Percentiles rank a stretch among this genome's conserved stretches.
Conservation (phyloP, 305 asterid species). For the Fraxinus angustifolia region DNA sequence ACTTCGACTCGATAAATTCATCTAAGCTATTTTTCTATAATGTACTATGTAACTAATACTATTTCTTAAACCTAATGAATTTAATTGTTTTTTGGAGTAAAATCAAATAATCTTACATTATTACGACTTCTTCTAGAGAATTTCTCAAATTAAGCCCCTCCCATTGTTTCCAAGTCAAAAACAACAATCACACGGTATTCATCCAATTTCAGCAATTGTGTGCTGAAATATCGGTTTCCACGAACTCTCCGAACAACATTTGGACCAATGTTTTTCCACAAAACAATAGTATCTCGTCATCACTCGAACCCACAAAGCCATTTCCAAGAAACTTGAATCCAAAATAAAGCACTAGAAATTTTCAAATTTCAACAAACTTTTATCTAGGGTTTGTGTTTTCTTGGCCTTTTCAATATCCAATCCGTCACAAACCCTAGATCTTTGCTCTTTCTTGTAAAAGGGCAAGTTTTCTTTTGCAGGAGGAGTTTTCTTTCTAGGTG, state of each 20-base stretch:
- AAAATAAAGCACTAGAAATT: neutral
- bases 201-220: conserved; percentile 2
- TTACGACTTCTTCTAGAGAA: neutral
- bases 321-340: neutral
- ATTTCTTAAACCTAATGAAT: neutral
- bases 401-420: neutral
- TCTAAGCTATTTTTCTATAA: too few species aligned
- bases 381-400: neutral
- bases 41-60: too few species aligned
- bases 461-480: conserved; percentile 22
- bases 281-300: neutral
- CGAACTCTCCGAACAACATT: neutral
- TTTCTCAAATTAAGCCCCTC: neutral
- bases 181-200: conserved; percentile 4
- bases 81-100: neutral
- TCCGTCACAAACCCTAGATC: conserved; percentile 3
- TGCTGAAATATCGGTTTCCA: conserved; percentile 15
- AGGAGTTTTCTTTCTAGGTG: neutral
- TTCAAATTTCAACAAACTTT: neutral
- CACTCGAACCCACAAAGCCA: neutral
- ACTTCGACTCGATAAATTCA: too few species aligned
- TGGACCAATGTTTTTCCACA: conserved; percentile 1
- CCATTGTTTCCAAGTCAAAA: neutral
- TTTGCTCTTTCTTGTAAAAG: neutral
- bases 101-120: neutral